phyloP scores from a whole-genome alignment of 768 basidiomycete species.

The Fibroporia radiculosa region DNA sequence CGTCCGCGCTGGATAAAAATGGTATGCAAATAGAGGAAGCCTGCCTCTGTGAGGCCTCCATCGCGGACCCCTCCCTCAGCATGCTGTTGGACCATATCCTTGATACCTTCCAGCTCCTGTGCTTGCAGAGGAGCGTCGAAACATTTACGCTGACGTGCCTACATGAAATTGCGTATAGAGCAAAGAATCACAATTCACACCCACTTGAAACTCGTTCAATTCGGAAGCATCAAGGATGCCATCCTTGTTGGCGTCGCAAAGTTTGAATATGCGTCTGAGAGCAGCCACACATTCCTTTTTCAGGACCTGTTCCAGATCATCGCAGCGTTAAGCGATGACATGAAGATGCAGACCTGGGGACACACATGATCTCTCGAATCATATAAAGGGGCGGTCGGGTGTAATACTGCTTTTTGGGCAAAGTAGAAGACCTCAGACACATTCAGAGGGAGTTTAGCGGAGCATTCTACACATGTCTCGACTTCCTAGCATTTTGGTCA shows the following conservation, averaged over 20 bases:
- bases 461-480: constrained; percentile 96
- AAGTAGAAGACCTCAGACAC: constrained; percentile 98
- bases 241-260: constrained; percentile 93
- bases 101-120: constrained; percentile 95
- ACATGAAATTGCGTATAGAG: neutral
- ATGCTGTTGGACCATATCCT: constrained; percentile 79
- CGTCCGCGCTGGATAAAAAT: constrained; percentile 94
- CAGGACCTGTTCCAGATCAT: constrained; percentile 49
- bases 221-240: constrained; percentile 85
- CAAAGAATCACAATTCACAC: constrained; percentile 12
- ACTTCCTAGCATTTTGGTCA: constrained; percentile 61
- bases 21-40: constrained; percentile 92
- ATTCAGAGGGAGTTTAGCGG: constrained; percentile 84
- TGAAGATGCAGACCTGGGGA: neutral
- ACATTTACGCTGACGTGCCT: constrained; percentile 68
- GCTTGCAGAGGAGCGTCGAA: constrained; percentile 88
- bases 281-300: constrained; percentile 90
- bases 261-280: constrained; percentile 88
- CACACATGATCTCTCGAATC: constrained; percentile 92
- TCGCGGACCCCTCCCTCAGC: constrained; percentile 68
- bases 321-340: constrained; percentile 7
- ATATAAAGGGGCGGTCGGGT: constrained; percentile 94
- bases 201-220: constrained; percentile 93
- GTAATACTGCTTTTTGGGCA: constrained; percentile 94
- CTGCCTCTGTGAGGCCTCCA: constrained; percentile 82